A percentile compares a stretch with the other conserved stretches of the same genome.
Conservation (phyloP, 129 eudicot species). For the Apium graveolens region DNA sequence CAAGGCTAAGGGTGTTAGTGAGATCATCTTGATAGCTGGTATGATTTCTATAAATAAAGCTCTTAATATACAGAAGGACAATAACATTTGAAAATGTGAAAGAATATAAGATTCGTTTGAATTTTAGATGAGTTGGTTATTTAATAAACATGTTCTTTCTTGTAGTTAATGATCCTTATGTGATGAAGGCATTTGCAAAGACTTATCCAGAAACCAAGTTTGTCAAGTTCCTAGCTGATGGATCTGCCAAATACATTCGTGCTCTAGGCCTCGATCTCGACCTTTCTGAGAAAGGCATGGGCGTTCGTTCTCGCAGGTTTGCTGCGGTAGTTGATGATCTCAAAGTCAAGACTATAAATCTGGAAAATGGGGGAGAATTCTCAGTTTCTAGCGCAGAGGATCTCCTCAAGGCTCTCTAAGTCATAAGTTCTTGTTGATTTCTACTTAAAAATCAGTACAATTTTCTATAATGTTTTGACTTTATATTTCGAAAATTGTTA, state of each 20-base stretch:
- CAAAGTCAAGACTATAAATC: slow-evolving; percentile 64
- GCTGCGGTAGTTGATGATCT: slow-evolving; percentile 77
- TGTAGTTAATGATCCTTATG: slow-evolving; percentile 76
- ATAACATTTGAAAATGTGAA: too few species aligned
- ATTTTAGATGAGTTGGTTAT: too few species aligned
- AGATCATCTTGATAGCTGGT: slow-evolving; percentile 73
- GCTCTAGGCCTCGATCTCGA: slow-evolving; percentile 92
- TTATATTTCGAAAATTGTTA: too few species aligned
- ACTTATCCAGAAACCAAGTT: slow-evolving; percentile 74
- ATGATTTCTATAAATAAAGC: background rate
- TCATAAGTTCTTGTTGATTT: background rate
- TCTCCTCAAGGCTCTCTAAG: slow-evolving; percentile 57
- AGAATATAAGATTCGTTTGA: too few species aligned
- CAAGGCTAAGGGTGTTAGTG: slow-evolving; percentile 77
- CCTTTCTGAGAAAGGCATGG: slow-evolving; percentile 75
- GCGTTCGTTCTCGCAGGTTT: slow-evolving; percentile 66
- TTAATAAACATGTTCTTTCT: background rate
- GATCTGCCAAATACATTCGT: slow-evolving; percentile 61
- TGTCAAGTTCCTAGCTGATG: slow-evolving; percentile 81
- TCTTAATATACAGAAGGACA: background rate
- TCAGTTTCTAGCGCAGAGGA: slow-evolving; percentile 83
- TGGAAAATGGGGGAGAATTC: slow-evolving; percentile 83
- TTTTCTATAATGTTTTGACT: too few species aligned
- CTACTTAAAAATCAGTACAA: background rate
- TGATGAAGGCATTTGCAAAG: slow-evolving; percentile 97